A percentile compares a stretch with the other conserved stretches of the same genome.
Evolutionary conservation across 2,329 filamentous ascomycete species (phyloP).

Genomic region (Ophiostoma himal-ulmi): DNA sequence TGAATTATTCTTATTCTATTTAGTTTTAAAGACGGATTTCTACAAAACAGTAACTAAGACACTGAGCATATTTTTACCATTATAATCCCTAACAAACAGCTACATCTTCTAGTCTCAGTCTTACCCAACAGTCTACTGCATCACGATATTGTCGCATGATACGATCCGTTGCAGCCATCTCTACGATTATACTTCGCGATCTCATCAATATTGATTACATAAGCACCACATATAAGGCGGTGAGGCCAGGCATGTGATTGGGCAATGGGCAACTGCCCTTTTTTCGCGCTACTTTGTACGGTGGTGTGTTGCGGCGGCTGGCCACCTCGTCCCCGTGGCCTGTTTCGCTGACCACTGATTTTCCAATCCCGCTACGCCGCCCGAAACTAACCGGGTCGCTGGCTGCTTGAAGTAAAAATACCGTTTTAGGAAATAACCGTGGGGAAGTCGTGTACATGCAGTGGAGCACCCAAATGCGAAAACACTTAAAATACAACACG

Average conservation of each 20-base stretch:
- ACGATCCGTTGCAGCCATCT: no score
- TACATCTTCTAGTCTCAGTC: no score
- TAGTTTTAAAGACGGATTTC: no score
- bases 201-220: neutral
- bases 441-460: neutral
- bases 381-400: slow-evolving; percentile 19
- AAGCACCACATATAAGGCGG: neutral
- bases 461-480: slow-evolving; percentile 5
- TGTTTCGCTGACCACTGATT: neutral
- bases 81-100: no score
- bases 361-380: slow-evolving; percentile 9
- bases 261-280: neutral
- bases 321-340: neutral
- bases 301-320: slow-evolving; percentile 5
- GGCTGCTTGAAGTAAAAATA: slow-evolving; percentile 20
- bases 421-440: slow-evolving; percentile 21
- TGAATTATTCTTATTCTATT: no score
- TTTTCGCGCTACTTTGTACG: neutral
- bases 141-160: neutral
- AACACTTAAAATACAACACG: neutral
- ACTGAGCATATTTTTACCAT: no score
- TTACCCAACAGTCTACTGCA: neutral
- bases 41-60: no score
- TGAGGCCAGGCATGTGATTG: neutral
- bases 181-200: neutral